Base-by-base conservation (phyloP, 1,139 yeast species). In the Pichia sp. region DNA sequence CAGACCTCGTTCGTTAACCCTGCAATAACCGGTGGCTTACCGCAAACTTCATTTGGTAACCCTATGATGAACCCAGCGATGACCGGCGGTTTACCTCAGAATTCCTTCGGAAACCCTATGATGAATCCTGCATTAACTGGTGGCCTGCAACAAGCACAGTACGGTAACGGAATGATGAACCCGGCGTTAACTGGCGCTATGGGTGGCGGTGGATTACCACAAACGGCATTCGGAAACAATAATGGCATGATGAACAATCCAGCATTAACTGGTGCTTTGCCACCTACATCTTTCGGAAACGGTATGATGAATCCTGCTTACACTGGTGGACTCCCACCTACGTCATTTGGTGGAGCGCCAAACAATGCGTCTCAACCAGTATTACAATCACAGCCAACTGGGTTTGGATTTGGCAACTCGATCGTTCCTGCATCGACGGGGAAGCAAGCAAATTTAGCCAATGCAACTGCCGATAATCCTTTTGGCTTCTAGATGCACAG, bases 391-490 rank as follows among this genome's bases (percentile, higher is more conserved):
- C 70, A 66, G 56, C 64, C 64, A 11, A 66, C 70, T 1, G 69
- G 69, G 7, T 63, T 57, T 51, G 68, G 66, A 4, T 64, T 62
- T 54, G 67, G 67, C 26, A 52, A 61, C 41, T 30, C 59, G 62
- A 56, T 52, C 53, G 69, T 76, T 23, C 51, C 45, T 5, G 81
- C 81, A 61, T 74, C 77, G n/a, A 82, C 87, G 1, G 87, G 87
- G n/a, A 75, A 81, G 68, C 78, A 85, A 61, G 97, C 97, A 29
- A 92, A 92, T 65, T 72, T 92, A 60, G 87, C 81, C 54, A 87
- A 92, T 60, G 98, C 98, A 5, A 82, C 96, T 2, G 90, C 97
- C 2, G 92, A 85, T 62, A 92, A 92, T 72, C 98, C 98, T 41
- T 92, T 92, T 74, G 98, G 98, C 3, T 90, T 92, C 68, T 88